phyloP scores from a whole-genome alignment of 495 filamentous ascomycete species.

The Xylaria scruposa region DNA sequence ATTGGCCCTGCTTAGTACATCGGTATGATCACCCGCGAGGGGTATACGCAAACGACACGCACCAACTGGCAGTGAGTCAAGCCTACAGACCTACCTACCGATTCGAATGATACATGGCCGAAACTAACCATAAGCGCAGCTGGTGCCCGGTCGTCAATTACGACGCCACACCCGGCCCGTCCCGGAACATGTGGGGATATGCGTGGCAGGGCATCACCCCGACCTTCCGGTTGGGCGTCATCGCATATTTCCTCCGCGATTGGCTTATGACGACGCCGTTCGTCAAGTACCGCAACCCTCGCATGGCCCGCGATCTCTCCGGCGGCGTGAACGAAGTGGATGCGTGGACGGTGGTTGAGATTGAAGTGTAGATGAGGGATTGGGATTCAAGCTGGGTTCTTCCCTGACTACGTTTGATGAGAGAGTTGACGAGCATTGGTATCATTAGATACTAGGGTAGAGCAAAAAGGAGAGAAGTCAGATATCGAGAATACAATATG shows the following conservation, averaged over 20 bases:
- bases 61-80: slow-evolving; percentile 1
- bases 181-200: background rate
- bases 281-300: background rate
- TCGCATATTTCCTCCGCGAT: background rate
- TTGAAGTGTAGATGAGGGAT: background rate
- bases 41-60: background rate
- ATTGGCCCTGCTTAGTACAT: background rate
- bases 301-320: background rate
- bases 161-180: slow-evolving; percentile 1
- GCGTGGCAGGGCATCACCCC: background rate
- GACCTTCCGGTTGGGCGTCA: background rate
- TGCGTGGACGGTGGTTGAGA: background rate
- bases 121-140: background rate
- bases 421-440: background rate
- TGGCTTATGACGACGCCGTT: slow-evolving; percentile 15
- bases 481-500: background rate
- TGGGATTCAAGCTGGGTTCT: background rate
- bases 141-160: slow-evolving; percentile 18
- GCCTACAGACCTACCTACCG: background rate
- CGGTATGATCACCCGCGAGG: slow-evolving; percentile 12
- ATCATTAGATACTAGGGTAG: background rate
- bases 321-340: background rate
- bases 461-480: background rate
- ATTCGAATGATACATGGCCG: background rate
- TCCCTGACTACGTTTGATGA: background rate